phyloP scores from a whole-genome alignment of 2,329 filamentous ascomycete genomes.

The Fusarium metavorans region DNA sequence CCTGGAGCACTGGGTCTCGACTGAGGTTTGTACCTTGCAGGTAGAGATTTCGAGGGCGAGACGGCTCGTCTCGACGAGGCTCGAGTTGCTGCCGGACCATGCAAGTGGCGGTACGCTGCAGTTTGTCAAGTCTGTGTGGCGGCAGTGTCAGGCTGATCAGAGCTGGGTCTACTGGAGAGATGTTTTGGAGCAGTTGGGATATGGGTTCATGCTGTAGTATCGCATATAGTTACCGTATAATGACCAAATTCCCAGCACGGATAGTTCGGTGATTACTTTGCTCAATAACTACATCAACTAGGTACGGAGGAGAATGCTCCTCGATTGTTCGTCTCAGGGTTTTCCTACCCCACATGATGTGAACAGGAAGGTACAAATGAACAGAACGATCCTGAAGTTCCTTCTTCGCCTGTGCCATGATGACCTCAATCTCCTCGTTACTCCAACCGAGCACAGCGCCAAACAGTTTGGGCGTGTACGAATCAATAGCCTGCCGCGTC shows the following conservation, averaged over 20 bases:
- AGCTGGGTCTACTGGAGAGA: not conserved
- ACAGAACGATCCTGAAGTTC: constrained; percentile 25
- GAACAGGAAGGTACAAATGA: constrained; percentile 33
- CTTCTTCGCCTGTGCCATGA: constrained; percentile 32
- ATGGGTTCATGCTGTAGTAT: not conserved
- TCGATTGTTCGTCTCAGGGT: not conserved
- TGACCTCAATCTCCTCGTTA: constrained; percentile 17
- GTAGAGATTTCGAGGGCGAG: not conserved
- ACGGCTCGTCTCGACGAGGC: not conserved
- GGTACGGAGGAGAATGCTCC: not conserved
- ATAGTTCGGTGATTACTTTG: not conserved
- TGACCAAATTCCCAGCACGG: not conserved
- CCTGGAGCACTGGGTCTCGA: not conserved
- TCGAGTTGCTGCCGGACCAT: not conserved
- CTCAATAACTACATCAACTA: not conserved
- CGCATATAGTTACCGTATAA: not conserved
- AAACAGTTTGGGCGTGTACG: constrained; percentile 32
- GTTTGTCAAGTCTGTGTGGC: not conserved
- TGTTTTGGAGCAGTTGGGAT: not conserved
- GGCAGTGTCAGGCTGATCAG: not conserved
- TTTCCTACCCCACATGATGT: constrained; percentile 28
- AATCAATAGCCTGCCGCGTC: constrained; percentile 21
- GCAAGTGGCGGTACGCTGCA: not conserved
- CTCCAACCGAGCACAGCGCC: constrained; percentile 28
- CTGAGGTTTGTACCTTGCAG: not conserved